Conservation (phyloP, 1,139 yeast genomes). For the Yamadazyma diddensiae region DNA sequence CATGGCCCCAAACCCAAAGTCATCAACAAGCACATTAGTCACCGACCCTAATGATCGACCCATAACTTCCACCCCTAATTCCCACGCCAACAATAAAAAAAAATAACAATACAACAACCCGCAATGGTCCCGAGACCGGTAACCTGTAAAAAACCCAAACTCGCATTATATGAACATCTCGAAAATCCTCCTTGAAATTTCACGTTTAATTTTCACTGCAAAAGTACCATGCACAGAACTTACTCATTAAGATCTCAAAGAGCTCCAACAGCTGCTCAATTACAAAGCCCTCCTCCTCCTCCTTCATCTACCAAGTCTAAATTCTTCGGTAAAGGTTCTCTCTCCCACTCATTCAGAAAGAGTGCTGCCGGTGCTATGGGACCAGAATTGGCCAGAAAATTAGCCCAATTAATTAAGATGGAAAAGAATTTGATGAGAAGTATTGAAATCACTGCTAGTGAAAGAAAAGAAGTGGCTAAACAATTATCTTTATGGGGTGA, state of each 20-base stretch:
- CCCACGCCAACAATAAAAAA: too few species aligned
- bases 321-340: constrained; percentile 72
- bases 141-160: background rate
- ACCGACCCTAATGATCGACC: too few species aligned
- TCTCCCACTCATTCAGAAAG: constrained; percentile 65
- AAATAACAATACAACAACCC: too few species aligned
- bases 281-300: constrained; percentile 81
- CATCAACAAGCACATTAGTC: too few species aligned
- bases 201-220: background rate
- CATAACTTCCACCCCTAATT: too few species aligned
- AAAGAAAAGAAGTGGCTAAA: constrained; percentile 79
- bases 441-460: constrained; percentile 72
- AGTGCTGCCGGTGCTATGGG: constrained; percentile 73
- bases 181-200: constrained; percentile 5
- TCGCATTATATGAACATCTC: background rate
- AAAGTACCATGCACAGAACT: constrained; percentile 67
- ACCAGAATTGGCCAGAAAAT: constrained; percentile 74
- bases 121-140: background rate
- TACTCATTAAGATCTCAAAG: constrained; percentile 75
- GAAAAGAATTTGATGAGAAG: constrained; percentile 81
- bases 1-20: too few species aligned
- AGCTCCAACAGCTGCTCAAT: constrained; percentile 80
- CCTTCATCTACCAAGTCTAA: constrained; percentile 64
- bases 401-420: constrained; percentile 75
- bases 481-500: constrained; percentile 86